These are phyloP conservation scores for Eurotiales sp. DNA, from an alignment of 2,329 filamentous ascomycete species.

Conservation along the genomic window DNA sequence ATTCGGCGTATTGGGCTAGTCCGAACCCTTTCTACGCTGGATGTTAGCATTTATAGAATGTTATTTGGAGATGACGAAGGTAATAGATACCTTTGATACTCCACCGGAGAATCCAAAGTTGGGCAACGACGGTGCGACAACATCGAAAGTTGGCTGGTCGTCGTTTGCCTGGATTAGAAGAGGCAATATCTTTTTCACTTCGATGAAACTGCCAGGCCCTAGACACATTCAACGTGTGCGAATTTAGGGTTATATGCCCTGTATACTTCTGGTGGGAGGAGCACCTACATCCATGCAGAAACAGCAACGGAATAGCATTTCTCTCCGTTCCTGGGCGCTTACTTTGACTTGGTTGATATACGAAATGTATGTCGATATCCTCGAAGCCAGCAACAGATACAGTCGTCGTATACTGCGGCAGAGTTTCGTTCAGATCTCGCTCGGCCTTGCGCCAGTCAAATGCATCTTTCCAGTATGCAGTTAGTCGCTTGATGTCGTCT, in stretches of 20 bases:
- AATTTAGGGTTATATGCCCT: background rate
- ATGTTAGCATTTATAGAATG: background rate
- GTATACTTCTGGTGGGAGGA: too few species aligned
- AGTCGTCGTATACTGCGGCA: slow-evolving; percentile 56
- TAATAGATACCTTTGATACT: slow-evolving; percentile 34
- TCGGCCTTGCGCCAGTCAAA: slow-evolving; percentile 63
- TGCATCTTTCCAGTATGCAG: slow-evolving; percentile 52
- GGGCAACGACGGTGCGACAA: slow-evolving; percentile 54
- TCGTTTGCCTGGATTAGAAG: slow-evolving; percentile 35
- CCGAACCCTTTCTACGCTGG: slow-evolving; percentile 54
- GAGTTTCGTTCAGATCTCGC: slow-evolving; percentile 52
- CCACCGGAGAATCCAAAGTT: slow-evolving; percentile 55
- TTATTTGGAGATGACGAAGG: too few species aligned
- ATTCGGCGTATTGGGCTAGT: slow-evolving; percentile 60
- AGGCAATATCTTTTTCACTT: slow-evolving; percentile 60
- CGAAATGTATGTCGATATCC: slow-evolving; percentile 59
- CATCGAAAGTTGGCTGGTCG: slow-evolving; percentile 47
- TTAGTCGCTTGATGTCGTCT: slow-evolving; percentile 54
- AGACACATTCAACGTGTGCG: background rate
- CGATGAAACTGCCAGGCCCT: slow-evolving; percentile 65
- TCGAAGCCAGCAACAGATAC: slow-evolving; percentile 58
- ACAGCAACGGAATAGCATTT: slow-evolving; percentile 60
- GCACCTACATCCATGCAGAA: slow-evolving; percentile 60
- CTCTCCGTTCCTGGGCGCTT: slow-evolving; percentile 31
- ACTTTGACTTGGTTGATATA: slow-evolving; percentile 54